Evolutionary conservation across 2,329 filamentous ascomycete genomes (phyloP).

Genomic region (Penicillium carneum): DNA sequence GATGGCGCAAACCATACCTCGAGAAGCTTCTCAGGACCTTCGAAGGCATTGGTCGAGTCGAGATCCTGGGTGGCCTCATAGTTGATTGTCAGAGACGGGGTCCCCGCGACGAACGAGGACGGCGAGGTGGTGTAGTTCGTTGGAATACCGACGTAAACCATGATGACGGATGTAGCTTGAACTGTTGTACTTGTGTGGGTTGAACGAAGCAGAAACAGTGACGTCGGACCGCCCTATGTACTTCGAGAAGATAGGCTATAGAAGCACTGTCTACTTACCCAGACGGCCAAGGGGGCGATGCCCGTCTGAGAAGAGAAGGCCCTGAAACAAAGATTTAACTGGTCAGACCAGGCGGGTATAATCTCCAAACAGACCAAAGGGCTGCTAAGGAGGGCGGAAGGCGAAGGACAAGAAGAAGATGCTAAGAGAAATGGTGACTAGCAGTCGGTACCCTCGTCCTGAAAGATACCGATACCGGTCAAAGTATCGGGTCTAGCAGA

Average conservation of each 20-base stretch:
- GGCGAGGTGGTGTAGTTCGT: slow-evolving; percentile 82
- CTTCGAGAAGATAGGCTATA: slow-evolving; percentile 53
- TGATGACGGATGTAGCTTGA: slow-evolving; percentile 53
- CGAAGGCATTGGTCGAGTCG: slow-evolving; percentile 94
- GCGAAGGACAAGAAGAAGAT: slow-evolving; percentile 78
- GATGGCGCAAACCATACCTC: slow-evolving; percentile 97
- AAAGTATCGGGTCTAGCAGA: slow-evolving; percentile 87
- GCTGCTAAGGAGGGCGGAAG: slow-evolving; percentile 83
- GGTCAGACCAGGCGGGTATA: slow-evolving; percentile 81
- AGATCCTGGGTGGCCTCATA: slow-evolving; percentile 90
- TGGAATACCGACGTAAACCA: slow-evolving; percentile 84
- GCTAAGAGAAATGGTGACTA: slow-evolving; percentile 87
- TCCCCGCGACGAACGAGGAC: slow-evolving; percentile 74
- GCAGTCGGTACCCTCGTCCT: slow-evolving; percentile 66
- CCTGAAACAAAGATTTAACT: slow-evolving; percentile 78
- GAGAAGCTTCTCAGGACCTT: slow-evolving; percentile 96
- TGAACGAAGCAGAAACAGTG: slow-evolving; percentile 29
- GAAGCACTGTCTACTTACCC: slow-evolving; percentile 95
- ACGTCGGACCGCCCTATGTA: slow-evolving; percentile 36
- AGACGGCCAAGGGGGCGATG: slow-evolving; percentile 89
- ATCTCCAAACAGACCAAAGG: slow-evolving; percentile 61
- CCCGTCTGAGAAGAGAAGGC: slow-evolving; percentile 96
- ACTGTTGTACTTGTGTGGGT: slow-evolving; percentile 26
- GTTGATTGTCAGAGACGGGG: slow-evolving; percentile 94
- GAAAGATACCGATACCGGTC: slow-evolving; percentile 81